Evolutionary conservation across 23 red algal species (phyloP).

Genomic region (Cyanidioschyzon merolae): DNA sequence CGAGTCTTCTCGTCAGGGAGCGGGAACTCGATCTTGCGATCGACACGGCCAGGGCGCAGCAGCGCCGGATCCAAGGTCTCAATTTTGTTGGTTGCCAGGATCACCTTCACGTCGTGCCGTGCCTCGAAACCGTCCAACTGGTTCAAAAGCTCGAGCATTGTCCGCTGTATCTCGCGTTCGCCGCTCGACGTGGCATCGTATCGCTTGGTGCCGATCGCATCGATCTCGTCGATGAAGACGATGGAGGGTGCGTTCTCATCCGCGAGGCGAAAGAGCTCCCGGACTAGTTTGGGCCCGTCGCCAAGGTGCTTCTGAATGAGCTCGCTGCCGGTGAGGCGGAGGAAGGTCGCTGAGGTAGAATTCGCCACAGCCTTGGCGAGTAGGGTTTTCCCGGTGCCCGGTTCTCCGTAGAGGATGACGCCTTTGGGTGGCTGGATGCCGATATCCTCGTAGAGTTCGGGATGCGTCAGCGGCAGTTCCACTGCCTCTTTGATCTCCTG

Average conservation of each 20-base stretch:
- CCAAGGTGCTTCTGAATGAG: slow-evolving; percentile 99
- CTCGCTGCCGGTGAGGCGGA: slow-evolving; percentile 86
- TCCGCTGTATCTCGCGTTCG: slow-evolving; percentile 98
- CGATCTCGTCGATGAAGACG: slow-evolving; percentile 99
- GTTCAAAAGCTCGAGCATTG: slow-evolving; percentile 98
- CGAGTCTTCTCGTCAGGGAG: slow-evolving; percentile 98
- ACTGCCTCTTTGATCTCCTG: slow-evolving; percentile 99
- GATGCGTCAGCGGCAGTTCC: slow-evolving; percentile 95
- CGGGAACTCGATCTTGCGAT: slow-evolving; percentile 99
- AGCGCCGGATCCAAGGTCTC: slow-evolving; percentile 94
- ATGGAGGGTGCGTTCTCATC: slow-evolving; percentile 98
- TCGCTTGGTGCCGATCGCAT: slow-evolving; percentile 94
- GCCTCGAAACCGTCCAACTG: slow-evolving; percentile 98
- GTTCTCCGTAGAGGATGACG: slow-evolving; percentile 96
- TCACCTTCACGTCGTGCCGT: slow-evolving; percentile 87
- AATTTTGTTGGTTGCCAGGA: slow-evolving; percentile 94
- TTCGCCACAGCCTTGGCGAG: slow-evolving; percentile 97
- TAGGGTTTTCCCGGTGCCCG: slow-evolving; percentile 97
- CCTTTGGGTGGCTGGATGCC: slow-evolving; percentile 98
- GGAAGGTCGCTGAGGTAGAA: slow-evolving; percentile 88
- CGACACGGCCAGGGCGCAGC: slow-evolving; percentile 90
- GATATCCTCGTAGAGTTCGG: slow-evolving; percentile 98
- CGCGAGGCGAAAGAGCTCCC: slow-evolving; percentile 91
- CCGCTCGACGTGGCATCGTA: slow-evolving; percentile 93
- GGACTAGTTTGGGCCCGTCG: slow-evolving; percentile 96